Base-by-base conservation (phyloP, 1,284 basidiomycete genomes). In the Volvariella surrecta region DNA sequence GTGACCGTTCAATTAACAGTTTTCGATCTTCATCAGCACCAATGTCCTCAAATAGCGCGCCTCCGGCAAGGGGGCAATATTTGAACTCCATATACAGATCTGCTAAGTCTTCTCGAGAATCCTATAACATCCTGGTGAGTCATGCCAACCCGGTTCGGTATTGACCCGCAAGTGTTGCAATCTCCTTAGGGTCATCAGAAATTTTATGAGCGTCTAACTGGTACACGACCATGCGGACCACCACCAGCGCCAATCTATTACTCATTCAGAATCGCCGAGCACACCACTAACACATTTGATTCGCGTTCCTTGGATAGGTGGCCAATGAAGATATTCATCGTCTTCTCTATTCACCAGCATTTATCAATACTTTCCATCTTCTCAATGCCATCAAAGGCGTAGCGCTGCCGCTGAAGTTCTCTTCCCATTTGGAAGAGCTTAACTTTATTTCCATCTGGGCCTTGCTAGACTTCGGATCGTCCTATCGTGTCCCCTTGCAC, bases 391-490 rank as follows among this genome's bases (percentile, higher is more conserved):
- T 67, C 10, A 83, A 88, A 59, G 84, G 85, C 24, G 66, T 86
- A 44, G 66, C 71, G n/a, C 67, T 91, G 42, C 88, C 89, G 3
- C 71, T 91, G 37, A 78, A 79, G 4, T 91, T 90, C 54, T 68
- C 83, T 31, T 81, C 82, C 0, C 58, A 70, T 21, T 60, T 79
- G 17, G 71, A 81, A 32, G 84, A 91, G 59, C 65, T 90, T 48
- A 89, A 89, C 60, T 65, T 89, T 34, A 62, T 89, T 24, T 76
- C 79, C 24, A 60, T 85, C 3, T 71, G 91, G 31, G 78, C 80
- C 1, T 67, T 91, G 6, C 70, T 92, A 24, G 90, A 90, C 58
- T 87, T 90, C 57, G 84, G 73, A 6, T 87, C 84, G 1, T 85
- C 85, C 22, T 91, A 86, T 58, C 79, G 86, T 20, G 64, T 71